A percentile compares a stretch with the other conserved stretches of the same genome.
phyloP scores from a whole-genome alignment of 176 grass and related monocot genomes.

The Aegilops bicornis region DNA sequence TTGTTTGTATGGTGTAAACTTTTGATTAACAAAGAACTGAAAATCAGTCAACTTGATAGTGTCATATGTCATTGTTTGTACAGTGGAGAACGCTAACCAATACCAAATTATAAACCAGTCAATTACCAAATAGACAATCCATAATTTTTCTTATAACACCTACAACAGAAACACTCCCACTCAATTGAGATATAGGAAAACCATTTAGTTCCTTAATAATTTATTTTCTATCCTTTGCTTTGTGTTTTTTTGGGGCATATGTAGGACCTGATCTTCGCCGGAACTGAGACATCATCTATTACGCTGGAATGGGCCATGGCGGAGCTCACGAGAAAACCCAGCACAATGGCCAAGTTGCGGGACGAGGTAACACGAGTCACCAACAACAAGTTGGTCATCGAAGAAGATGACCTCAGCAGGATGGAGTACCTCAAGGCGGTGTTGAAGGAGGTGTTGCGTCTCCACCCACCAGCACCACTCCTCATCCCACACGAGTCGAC shows the following conservation, averaged over 20 bases:
- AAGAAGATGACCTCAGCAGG: constrained; percentile 27
- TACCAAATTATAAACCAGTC: background rate
- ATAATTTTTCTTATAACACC: background rate
- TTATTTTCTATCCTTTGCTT: background rate
- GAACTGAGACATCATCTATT: background rate
- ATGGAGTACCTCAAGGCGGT: constrained; percentile 52
- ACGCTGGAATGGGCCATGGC: constrained; percentile 38
- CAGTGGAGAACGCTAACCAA: background rate
- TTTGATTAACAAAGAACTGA: background rate
- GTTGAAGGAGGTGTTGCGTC: constrained; percentile 55
- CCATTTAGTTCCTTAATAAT: background rate
- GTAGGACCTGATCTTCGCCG: background rate
- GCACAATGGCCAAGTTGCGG: constrained; percentile 45
- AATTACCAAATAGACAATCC: background rate
- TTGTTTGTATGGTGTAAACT: background rate
- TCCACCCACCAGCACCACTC: constrained; percentile 54
- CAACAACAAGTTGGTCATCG: constrained; percentile 1
- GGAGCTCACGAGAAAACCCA: constrained; percentile 40
- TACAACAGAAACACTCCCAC: too few species aligned
- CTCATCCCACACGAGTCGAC: constrained; percentile 50
- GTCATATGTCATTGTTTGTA: background rate
- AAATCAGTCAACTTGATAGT: background rate
- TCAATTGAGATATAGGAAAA: too few species aligned
- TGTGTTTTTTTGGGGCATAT: background rate
- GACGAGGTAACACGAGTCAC: constrained; percentile 29